Evolutionary conservation across 768 basidiomycete genomes (phyloP).

Genomic region (Boletus sp.): DNA sequence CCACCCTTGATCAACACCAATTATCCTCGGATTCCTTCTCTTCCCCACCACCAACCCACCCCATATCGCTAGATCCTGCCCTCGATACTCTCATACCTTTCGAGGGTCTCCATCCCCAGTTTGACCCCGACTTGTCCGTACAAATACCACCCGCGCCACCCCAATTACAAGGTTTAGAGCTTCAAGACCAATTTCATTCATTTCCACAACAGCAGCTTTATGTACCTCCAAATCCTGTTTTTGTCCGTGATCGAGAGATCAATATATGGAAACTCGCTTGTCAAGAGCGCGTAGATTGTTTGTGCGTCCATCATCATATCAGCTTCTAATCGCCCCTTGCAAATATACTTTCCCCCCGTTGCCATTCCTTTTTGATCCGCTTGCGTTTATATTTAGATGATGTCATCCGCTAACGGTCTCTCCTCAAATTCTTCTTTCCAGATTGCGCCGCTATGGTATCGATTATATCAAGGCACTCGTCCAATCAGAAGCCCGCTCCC

Average conservation of each 20-base stretch:
- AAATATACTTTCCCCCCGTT: not conserved
- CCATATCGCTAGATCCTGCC: constrained; percentile 17
- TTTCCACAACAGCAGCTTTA: constrained; percentile 28
- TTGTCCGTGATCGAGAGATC: constrained; percentile 34
- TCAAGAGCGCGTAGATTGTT: constrained; percentile 34
- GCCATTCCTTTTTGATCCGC: constrained; percentile 6
- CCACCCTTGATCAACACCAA: not conserved
- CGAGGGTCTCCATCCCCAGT: constrained; percentile 19
- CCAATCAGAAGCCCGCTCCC: constrained; percentile 25
- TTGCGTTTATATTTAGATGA: constrained; percentile 3
- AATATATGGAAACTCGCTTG: constrained; percentile 37
- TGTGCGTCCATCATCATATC: constrained; percentile 23
- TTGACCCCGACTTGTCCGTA: constrained; percentile 19
- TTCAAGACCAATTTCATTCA: constrained; percentile 25
- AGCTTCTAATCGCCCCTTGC: not conserved
- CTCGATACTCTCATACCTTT: constrained; percentile 31
- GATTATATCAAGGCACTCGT: constrained; percentile 35
- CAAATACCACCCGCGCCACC: constrained; percentile 17
- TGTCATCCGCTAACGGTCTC: constrained; percentile 7
- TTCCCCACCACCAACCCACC: constrained; percentile 1
- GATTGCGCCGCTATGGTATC: constrained; percentile 32
- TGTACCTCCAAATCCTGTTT: constrained; percentile 27
- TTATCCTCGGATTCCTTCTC: constrained; percentile 2
- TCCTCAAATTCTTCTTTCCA: not conserved
- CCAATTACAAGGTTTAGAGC: constrained; percentile 21